phyloP scores from a whole-genome alignment of 768 basidiomycete genomes.

The Rubroboletus pulcherrimus region DNA sequence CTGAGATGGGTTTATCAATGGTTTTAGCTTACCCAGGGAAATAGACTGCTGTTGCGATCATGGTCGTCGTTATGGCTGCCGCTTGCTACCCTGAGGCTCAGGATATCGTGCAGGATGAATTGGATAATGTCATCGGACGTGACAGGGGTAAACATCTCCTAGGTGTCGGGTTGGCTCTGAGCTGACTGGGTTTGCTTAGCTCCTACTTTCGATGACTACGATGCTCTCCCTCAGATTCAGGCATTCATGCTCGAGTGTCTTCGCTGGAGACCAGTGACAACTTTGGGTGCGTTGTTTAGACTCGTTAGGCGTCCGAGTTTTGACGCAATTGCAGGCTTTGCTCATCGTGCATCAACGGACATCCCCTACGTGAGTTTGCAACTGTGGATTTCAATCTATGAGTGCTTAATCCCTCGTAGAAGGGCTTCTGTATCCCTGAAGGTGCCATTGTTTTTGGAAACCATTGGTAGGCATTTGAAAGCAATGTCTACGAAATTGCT shows the following conservation, averaged over 20 bases:
- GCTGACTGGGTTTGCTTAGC: slow-evolving; percentile 20
- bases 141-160: slow-evolving; percentile 24
- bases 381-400: not conserved
- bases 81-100: slow-evolving; percentile 54
- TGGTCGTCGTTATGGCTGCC: slow-evolving; percentile 54
- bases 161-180: not conserved
- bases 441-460: slow-evolving; percentile 37
- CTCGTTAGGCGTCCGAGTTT: not conserved
- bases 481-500: not conserved
- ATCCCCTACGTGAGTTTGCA: slow-evolving; percentile 51
- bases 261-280: slow-evolving; percentile 40
- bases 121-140: slow-evolving; percentile 51
- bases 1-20: not conserved
- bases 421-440: slow-evolving; percentile 33
- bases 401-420: slow-evolving; percentile 23
- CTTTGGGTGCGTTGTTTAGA: slow-evolving; percentile 21
- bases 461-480: slow-evolving; percentile 27
- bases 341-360: slow-evolving; percentile 62
- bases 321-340: slow-evolving; percentile 40
- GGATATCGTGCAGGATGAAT: slow-evolving; percentile 46
- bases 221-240: slow-evolving; percentile 34
- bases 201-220: slow-evolving; percentile 40
- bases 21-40: not conserved
- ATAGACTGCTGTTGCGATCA: slow-evolving; percentile 54
- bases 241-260: slow-evolving; percentile 41